Evolutionary conservation across 225 moss, liverwort and hornwort genomes (phyloP), one percentile per base, ranked within the genome.

Genomic region (Bryoerythrophyllum caledonicum): DNA sequence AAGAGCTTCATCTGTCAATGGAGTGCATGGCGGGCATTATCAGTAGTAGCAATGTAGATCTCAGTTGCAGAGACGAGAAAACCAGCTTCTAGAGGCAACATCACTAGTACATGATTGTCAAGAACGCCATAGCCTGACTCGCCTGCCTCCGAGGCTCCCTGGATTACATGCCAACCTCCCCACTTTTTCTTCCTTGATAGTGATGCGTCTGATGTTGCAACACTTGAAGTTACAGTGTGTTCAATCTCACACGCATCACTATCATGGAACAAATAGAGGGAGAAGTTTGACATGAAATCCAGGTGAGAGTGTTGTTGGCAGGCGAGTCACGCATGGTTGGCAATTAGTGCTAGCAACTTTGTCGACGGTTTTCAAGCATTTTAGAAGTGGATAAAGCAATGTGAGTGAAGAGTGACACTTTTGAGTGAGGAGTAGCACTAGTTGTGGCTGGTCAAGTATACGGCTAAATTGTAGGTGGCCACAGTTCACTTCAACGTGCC

Each of bases 81-180:
- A 53, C 52, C 68, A 15, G 21, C 12, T 41, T 25, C 44, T 25
- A 24, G 14, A 44, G 44, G 21, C 21, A 67, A 28, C 67, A 48
- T 27, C 3, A 12, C 57, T 41, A 7, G 26, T 12, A 26, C 41
- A 38, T 71, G 58, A 43, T 58, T 19, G 10, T 43, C 27, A 24
- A 19, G 58, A 38, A 38, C 7, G 58, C 7, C 58, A 43, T 71
- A 19, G 58, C 58, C 41, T 71, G 57, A 26, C 41, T 41, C 2
- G 71, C 71, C 70, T 25, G 70, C 70, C 70, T 26, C 57, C 57
- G 11, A 40, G 20, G 43, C 19, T 41, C 58, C 71, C 41, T 71
- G 71, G 71, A 43, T 71, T 71, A 0, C 71, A 43, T 13, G 27
- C 12, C 58, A 13, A 27, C 40, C 43, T 26, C 43, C 20, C 71